Percentiles rank a stretch among this genome's conserved stretches.
Evolutionary conservation across 2,329 filamentous ascomycete genomes (phyloP).

Genomic region (Arthrobotrys sphaeroides): DNA sequence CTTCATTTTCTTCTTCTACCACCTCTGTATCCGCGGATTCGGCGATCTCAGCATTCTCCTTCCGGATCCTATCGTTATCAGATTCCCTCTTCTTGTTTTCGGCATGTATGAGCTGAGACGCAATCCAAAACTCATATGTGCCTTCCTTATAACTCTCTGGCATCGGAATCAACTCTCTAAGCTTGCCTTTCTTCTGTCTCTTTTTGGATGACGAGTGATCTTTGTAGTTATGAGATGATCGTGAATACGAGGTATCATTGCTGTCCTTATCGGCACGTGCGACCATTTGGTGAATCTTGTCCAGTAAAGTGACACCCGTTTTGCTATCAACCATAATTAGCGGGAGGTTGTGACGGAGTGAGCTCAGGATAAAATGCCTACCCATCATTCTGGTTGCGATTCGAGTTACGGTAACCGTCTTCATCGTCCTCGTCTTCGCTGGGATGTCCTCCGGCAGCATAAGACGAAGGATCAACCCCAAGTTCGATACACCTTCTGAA

Average conservation of each 20-base stretch:
- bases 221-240: background rate
- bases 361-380: background rate
- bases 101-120: background rate
- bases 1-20: slow-evolving; percentile 57
- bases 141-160: slow-evolving; percentile 16
- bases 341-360: too few relatives aligned
- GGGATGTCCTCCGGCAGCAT: slow-evolving; percentile 60
- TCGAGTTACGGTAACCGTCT: background rate
- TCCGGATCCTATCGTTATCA: background rate
- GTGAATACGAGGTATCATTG: background rate
- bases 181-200: background rate
- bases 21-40: slow-evolving; percentile 61
- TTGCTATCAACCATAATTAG: too few relatives aligned
- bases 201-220: too few relatives aligned
- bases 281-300: background rate
- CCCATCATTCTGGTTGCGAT: background rate
- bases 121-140: slow-evolving; percentile 27
- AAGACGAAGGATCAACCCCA: slow-evolving; percentile 73
- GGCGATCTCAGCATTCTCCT: slow-evolving; percentile 54
- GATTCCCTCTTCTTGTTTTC: slow-evolving; percentile 44
- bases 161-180: slow-evolving; percentile 5
- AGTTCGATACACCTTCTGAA: slow-evolving; percentile 70
- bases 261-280: background rate
- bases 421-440: slow-evolving; percentile 56
- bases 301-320: background rate